These are phyloP conservation scores for Coleophoma eucalyptorum DNA, from an alignment of 2,329 filamentous ascomycete genomes.

Conservation along the genomic window DNA sequence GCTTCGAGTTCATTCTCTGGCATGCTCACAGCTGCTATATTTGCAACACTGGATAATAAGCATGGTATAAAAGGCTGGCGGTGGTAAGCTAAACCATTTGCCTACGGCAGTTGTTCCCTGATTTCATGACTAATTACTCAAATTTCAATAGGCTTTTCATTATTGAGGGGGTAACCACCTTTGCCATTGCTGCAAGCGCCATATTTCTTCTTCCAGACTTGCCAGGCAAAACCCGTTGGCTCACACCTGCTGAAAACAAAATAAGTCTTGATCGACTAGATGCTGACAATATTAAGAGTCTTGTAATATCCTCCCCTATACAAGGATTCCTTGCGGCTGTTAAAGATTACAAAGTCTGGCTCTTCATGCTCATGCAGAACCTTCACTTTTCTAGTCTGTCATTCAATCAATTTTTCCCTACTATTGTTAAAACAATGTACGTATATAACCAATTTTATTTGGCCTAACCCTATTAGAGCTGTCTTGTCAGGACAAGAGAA, in stretches of 20 bases:
- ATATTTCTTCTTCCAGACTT: conserved; percentile 30
- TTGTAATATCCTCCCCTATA: conserved; percentile 30
- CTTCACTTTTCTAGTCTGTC: conserved; percentile 37
- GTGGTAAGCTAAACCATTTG: conserved; percentile 27
- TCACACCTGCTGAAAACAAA: conserved; percentile 36
- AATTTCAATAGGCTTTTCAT: conserved; percentile 26
- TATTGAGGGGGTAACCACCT: conserved; percentile 46
- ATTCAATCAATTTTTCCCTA: conserved; percentile 37
- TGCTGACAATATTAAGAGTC: conserved; percentile 39
- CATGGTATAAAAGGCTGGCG: conserved; percentile 35
- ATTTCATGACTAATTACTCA: background rate
- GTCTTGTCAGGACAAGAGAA: too few relatives aligned
- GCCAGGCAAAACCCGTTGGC: conserved; percentile 33
- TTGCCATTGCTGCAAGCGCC: conserved; percentile 38
- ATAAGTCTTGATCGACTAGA: conserved; percentile 34
- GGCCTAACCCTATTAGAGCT: too few relatives aligned
- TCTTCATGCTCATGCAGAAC: conserved; percentile 42
- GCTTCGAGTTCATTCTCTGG: conserved; percentile 32
- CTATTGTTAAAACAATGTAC: conserved; percentile 27
- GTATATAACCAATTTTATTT: too few relatives aligned
- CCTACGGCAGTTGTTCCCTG: too few relatives aligned
- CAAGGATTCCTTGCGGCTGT: conserved; percentile 34
- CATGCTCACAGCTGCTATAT: conserved; percentile 32
- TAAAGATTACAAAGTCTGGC: conserved; percentile 36
- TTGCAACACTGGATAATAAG: conserved; percentile 28